Conservation (phyloP, 2,329 filamentous ascomycete species). For the Cladosporium sp. region DNA sequence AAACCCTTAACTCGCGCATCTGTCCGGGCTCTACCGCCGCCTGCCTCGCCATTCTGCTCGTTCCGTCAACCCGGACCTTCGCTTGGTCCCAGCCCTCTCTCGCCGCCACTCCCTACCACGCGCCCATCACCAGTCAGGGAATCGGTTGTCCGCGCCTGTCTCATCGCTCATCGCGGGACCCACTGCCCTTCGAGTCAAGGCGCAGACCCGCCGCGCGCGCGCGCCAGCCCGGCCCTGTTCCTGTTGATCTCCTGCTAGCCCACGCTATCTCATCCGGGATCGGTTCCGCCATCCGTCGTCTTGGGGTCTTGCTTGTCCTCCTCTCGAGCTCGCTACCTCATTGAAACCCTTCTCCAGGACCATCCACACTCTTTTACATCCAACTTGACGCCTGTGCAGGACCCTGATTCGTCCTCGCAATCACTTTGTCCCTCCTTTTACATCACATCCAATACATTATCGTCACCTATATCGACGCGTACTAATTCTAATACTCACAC, state of each 20-base stretch:
- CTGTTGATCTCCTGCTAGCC: conserved; percentile 29
- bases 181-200: conserved; percentile 25
- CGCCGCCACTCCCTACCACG: conserved; percentile 1
- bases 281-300: conserved; percentile 27
- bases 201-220: conserved; percentile 20
- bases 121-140: not conserved
- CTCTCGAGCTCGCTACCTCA: conserved; percentile 21
- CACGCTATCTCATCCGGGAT: conserved; percentile 27
- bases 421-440: conserved; percentile 17
- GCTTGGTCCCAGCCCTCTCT: conserved; percentile 1
- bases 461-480: conserved; percentile 19
- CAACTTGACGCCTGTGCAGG: conserved; percentile 29
- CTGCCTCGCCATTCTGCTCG: conserved; percentile 2
- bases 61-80: conserved; percentile 11
- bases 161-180: conserved; percentile 27
- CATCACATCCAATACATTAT: conserved; percentile 15
- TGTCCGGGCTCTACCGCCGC: conserved; percentile 5
- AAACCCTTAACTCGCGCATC: not conserved
- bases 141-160: conserved; percentile 18
- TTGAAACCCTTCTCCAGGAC: conserved; percentile 24
- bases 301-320: conserved; percentile 24
- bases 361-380: conserved; percentile 31
- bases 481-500: conserved; percentile 24
- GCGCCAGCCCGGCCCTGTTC: conserved; percentile 30
- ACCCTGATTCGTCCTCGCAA: conserved; percentile 22